Evolutionary conservation across 2,329 filamentous ascomycete species (phyloP).

Genomic region (Capronia coronata): DNA sequence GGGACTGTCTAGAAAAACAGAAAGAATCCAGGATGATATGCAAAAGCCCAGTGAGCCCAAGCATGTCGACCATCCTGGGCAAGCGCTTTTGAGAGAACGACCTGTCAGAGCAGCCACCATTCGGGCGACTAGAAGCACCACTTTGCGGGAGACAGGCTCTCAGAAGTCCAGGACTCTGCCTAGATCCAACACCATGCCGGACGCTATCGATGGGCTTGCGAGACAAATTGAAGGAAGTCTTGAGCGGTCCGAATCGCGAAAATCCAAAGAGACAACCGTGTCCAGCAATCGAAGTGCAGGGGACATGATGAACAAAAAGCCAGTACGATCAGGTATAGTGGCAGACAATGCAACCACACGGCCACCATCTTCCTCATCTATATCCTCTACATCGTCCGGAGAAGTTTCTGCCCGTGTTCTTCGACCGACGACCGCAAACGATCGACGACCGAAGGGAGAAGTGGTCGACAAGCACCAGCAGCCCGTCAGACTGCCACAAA

Average conservation of each 20-base stretch:
- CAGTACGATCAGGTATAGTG: background rate
- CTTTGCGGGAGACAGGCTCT: conserved; percentile 6
- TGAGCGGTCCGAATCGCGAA: conserved; percentile 2
- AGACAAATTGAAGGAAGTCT: conserved; percentile 4
- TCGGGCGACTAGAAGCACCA: conserved; percentile 21
- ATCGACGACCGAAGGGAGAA: conserved; percentile 1
- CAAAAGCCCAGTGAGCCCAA: conserved; percentile 1
- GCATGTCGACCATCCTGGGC: conserved; percentile 6
- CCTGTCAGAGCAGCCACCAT: conserved; percentile 28
- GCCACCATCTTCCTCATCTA: conserved; percentile 11
- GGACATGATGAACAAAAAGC: background rate
- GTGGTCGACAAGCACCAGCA: conserved; percentile 1
- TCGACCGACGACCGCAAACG: conserved; percentile 15
- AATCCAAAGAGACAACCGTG: conserved; percentile 1
- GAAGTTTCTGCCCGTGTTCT: conserved; percentile 36
- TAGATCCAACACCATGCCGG: conserved; percentile 21
- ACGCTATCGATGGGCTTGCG: conserved; percentile 12
- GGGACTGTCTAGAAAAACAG: conserved; percentile 5
- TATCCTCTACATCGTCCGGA: conserved; percentile 33
- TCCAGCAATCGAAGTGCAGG: background rate
- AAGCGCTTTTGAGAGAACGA: conserved; percentile 28
- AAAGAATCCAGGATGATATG: conserved; percentile 3
- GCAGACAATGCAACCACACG: conserved; percentile 7
- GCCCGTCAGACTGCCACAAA: background rate
- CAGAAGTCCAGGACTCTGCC: conserved; percentile 18